Evolutionary conservation across 2,329 filamentous ascomycete genomes (phyloP), one percentile per base, ranked within the genome.

Genomic region (Lanzia echinophila): DNA sequence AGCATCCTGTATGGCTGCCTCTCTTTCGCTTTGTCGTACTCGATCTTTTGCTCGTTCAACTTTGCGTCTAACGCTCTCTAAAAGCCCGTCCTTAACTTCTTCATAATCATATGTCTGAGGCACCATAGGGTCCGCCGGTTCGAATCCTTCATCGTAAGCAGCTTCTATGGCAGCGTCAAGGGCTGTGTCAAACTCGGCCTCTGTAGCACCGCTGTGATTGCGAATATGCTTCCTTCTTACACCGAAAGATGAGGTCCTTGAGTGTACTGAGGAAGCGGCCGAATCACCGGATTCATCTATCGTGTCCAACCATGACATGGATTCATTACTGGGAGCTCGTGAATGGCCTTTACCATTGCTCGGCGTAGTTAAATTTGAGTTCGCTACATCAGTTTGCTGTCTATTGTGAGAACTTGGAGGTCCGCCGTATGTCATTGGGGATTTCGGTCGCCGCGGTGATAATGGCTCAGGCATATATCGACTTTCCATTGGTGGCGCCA

Each of bases 101-200:
- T 74, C 68, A 34, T 71, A 65, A 22, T 71, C 63, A 51, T 62
- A 63, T 28, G 42, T 57, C 39, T 46, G 51, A 33, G 43, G 39
- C 31, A 61, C 60, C 1, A 50, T 12, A 6, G 76, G 70, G 17
- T 77, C 76, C 68, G 80, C 82, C 3, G 87, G 87, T 66, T 96
- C 90, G 59, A 90, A 88, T 0, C 88, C 88, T 58, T 96, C 90
- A 67, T 96, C 87, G 68, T 97, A 99, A 5, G 92, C 94, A 48
- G 92, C 92, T 70, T 97, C 94, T 8, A 97, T 91, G 13, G 94
- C 94, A 22, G 91, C 92, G 71, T 97, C 92, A 42, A 97, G 77
- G 3, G 94, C 94, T 8, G 90, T 90, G 70, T 96, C 91, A 61
- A 97, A 96, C 66, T 96, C 91, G 6, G 88, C 86, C 68, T 95